phyloP scores from a whole-genome alignment of 768 basidiomycete species.

The Hypholoma sublateritium region DNA sequence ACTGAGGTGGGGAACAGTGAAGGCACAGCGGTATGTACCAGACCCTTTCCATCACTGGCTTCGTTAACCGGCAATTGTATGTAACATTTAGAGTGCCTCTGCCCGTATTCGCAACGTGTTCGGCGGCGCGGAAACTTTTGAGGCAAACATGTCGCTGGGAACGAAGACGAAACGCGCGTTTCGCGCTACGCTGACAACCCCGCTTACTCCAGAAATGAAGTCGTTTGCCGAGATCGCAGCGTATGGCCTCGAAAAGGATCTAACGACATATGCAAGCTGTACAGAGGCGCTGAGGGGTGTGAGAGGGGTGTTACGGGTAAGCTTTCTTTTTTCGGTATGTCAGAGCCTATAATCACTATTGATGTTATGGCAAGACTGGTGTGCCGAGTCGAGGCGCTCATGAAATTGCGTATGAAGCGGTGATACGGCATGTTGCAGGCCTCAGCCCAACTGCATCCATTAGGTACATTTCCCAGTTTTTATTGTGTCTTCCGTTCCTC shows the following conservation, averaged over 20 bases:
- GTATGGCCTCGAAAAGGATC: constrained; percentile 79
- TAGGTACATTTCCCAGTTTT: constrained; percentile 45
- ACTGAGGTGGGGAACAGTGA: constrained; percentile 95
- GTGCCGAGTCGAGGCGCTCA: constrained; percentile 48
- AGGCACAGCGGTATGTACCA: constrained; percentile 77
- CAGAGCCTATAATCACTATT: neutral
- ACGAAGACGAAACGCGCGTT: constrained; percentile 87
- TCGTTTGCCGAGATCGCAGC: constrained; percentile 70
- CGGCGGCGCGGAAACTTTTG: constrained; percentile 87
- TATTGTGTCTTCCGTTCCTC: neutral
- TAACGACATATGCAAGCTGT: constrained; percentile 74
- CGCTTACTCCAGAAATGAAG: constrained; percentile 58
- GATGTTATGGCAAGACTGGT: constrained; percentile 32
- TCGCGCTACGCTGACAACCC: constrained; percentile 64
- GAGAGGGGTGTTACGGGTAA: constrained; percentile 72
- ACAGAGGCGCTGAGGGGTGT: constrained; percentile 64
- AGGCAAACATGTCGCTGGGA: constrained; percentile 79
- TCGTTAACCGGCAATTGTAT: too few relatives aligned
- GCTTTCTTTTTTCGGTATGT: neutral
- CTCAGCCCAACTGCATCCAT: constrained; percentile 78
- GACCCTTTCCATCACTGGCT: neutral
- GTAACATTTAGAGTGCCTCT: constrained; percentile 58
- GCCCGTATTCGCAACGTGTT: constrained; percentile 85
- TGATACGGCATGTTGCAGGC: constrained; percentile 70
- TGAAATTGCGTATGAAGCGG: constrained; percentile 84